phyloP scores from a whole-genome alignment of 164 flowering plant species.

The Vitis vinifera region ASM3070453v1 NC_081811.1:24820001-24820500 shows the following conservation, averaged over 20 bases:
- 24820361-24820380: slow-evolving; percentile 44
- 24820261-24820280: not conserved
- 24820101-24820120: slow-evolving; percentile 41
- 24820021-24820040: slow-evolving; percentile 39
- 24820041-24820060: slow-evolving; percentile 48
- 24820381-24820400: slow-evolving; percentile 57
- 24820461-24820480: slow-evolving; percentile 62
- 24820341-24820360: slow-evolving; percentile 47
- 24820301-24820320: not conserved
- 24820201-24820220: not conserved
- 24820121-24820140: slow-evolving; percentile 46
- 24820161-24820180: slow-evolving; percentile 37
- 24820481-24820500: slow-evolving; percentile 48
- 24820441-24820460: slow-evolving; percentile 56
- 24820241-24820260: not conserved
- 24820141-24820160: slow-evolving; percentile 40
- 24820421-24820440: slow-evolving; percentile 39
- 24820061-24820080: slow-evolving; percentile 46
- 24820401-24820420: slow-evolving; percentile 53
- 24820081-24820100: slow-evolving; percentile 34
- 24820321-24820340: slow-evolving; percentile 1
- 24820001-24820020: slow-evolving; percentile 46
- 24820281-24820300: too few relatives aligned
- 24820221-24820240: not conserved
- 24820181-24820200: not conserved